phyloP scores from a whole-genome alignment of 768 basidiomycete species.

The Cystobasidium tubakii region DNA sequence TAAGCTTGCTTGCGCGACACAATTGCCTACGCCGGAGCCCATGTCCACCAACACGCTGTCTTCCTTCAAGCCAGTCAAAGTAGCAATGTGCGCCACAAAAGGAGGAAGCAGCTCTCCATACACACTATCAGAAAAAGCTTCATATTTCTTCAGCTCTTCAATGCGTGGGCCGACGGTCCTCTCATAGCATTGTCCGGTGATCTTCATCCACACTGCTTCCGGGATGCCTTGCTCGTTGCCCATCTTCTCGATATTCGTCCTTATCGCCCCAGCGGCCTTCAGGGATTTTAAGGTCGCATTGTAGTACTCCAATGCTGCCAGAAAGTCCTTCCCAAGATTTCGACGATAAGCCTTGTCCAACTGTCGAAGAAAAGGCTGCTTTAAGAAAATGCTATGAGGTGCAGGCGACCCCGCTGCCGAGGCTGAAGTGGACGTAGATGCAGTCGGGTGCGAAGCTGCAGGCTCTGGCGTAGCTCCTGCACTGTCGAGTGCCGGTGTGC shows the following conservation, averaged over 20 bases:
- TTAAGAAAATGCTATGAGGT: neutral
- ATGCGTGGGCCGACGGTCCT: slow-evolving; percentile 85
- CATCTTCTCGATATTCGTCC: slow-evolving; percentile 42
- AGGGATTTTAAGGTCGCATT: slow-evolving; percentile 38
- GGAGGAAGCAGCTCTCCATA: slow-evolving; percentile 85
- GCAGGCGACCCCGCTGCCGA: neutral
- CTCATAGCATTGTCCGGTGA: slow-evolving; percentile 88
- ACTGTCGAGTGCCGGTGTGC: neutral
- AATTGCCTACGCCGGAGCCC: slow-evolving; percentile 80
- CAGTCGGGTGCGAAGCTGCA: neutral
- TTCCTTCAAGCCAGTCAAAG: slow-evolving; percentile 57
- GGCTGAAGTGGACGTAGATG: slow-evolving; percentile 12
- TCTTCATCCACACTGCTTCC: slow-evolving; percentile 62
- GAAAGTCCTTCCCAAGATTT: slow-evolving; percentile 42
- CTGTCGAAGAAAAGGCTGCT: slow-evolving; percentile 37
- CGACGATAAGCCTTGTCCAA: slow-evolving; percentile 42
- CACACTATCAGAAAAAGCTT: slow-evolving; percentile 69
- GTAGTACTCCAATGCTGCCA: slow-evolving; percentile 36
- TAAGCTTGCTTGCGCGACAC: slow-evolving; percentile 71
- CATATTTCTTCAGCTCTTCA: slow-evolving; percentile 70
- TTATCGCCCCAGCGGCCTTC: slow-evolving; percentile 36
- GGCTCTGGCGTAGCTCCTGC: neutral
- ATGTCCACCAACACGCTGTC: slow-evolving; percentile 72
- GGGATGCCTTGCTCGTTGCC: slow-evolving; percentile 55
- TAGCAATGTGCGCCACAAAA: slow-evolving; percentile 51